phyloP scores from a whole-genome alignment of 306 rosid species.

The Argentina anserina region DNA sequence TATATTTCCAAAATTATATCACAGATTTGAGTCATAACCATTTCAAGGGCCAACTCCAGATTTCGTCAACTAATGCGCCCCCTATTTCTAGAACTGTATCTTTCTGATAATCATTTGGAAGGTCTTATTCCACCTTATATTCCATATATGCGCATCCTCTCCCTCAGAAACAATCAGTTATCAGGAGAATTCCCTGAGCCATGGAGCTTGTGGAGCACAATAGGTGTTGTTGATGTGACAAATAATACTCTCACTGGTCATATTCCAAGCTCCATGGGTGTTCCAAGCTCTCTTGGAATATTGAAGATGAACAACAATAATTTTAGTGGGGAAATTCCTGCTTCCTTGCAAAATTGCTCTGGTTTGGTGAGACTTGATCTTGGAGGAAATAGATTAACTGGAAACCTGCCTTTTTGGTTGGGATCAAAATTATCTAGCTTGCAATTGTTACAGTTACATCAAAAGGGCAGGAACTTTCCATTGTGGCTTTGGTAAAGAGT shows the following conservation, averaged over 20 bases:
- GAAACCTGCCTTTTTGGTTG: background rate
- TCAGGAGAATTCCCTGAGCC: background rate
- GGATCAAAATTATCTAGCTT: background rate
- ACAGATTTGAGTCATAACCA: background rate
- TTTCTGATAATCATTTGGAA: background rate
- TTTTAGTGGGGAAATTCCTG: background rate
- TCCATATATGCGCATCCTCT: background rate
- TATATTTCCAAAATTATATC: background rate
- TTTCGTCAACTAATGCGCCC: background rate
- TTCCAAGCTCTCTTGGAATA: background rate
- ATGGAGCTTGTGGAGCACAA: background rate
- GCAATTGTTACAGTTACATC: background rate
- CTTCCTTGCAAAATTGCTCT: background rate
- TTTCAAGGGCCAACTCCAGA: background rate
- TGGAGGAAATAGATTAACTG: slow-evolving; percentile 1
- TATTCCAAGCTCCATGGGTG: background rate
- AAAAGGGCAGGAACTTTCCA: background rate
- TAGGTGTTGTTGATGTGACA: background rate
- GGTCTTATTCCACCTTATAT: background rate
- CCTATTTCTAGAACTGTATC: background rate
- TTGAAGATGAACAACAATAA: slow-evolving; percentile 2
- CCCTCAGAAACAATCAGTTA: background rate
- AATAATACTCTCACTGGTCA: background rate
- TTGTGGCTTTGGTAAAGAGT: background rate
- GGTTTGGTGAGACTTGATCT: background rate